Conservation (phyloP, 2,329 filamentous ascomycete genomes). For the Laburnicola sp. region DNA sequence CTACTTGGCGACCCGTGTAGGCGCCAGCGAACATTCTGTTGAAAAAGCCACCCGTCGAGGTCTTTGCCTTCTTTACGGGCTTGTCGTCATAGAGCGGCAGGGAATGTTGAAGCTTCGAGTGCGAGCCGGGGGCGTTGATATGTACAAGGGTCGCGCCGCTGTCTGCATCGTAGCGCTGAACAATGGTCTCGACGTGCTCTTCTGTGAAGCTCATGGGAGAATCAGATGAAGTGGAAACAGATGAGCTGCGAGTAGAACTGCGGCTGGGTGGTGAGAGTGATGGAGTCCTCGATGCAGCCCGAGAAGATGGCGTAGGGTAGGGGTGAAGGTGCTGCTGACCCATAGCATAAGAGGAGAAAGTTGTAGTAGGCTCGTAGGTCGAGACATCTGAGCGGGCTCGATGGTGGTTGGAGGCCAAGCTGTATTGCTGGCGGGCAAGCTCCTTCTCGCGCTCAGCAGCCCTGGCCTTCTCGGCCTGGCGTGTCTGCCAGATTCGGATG, state of each 20-base stretch:
- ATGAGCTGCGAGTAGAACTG: conserved; percentile 48
- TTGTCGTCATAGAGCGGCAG: conserved; percentile 46
- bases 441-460: conserved; percentile 51
- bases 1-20: conserved; percentile 32
- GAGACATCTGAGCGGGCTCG: conserved; percentile 29
- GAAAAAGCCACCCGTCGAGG: conserved; percentile 44
- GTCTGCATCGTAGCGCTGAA: conserved; percentile 49
- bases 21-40: conserved; percentile 42
- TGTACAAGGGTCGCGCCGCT: conserved; percentile 50
- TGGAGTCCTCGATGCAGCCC: conserved; percentile 51
- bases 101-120: conserved; percentile 39
- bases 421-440: conserved; percentile 42
- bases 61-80: conserved; percentile 46
- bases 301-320: conserved; percentile 37
- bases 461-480: conserved; percentile 58
- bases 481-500: conserved; percentile 65
- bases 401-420: conserved; percentile 44
- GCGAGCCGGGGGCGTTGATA: conserved; percentile 41
- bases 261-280: conserved; percentile 55
- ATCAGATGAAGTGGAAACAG: conserved; percentile 36
- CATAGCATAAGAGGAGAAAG: conserved; percentile 40
- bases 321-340: conserved; percentile 28
- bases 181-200: conserved; percentile 35
- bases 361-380: conserved; percentile 43
- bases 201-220: conserved; percentile 42